A percentile compares a stretch with the other conserved stretches of the same genome.
Conservation (phyloP, 305 asterid genomes). For the Coffea humblotiana region DNA sequence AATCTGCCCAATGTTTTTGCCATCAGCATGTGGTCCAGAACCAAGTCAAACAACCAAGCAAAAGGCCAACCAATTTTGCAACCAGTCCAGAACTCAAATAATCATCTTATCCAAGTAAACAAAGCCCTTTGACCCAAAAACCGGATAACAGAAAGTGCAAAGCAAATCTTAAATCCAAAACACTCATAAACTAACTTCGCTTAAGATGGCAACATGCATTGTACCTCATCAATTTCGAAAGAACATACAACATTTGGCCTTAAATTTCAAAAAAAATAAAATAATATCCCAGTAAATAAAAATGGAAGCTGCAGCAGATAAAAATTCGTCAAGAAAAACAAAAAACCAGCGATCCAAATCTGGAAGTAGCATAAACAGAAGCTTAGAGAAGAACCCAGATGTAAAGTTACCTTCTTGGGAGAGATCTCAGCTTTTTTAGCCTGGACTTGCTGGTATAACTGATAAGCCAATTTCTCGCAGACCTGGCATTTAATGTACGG, state of each 20-base stretch:
- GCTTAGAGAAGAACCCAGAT: conserved; percentile 12
- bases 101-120: background rate
- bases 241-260: background rate
- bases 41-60: background rate
- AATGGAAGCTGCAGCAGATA: background rate
- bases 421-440: conserved; percentile 68
- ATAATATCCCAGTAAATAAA: background rate
- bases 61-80: background rate
- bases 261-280: background rate
- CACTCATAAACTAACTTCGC: background rate
- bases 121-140: background rate
- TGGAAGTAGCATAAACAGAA: conserved; percentile 1
- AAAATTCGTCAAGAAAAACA: conserved; percentile 4
- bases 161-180: background rate
- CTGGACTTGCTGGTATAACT: conserved; percentile 65
- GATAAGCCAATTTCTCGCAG: conserved; percentile 67
- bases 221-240: background rate
- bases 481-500: conserved; percentile 84
- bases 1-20: conserved; percentile 44
- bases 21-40: conserved; percentile 1
- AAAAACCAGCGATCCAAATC: background rate
- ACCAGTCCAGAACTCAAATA: background rate
- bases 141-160: background rate
- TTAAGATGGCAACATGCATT: background rate
- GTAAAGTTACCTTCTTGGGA: conserved; percentile 61